Conservation (phyloP, 1,139 yeast genomes). For the Pichia sp. region DNA sequence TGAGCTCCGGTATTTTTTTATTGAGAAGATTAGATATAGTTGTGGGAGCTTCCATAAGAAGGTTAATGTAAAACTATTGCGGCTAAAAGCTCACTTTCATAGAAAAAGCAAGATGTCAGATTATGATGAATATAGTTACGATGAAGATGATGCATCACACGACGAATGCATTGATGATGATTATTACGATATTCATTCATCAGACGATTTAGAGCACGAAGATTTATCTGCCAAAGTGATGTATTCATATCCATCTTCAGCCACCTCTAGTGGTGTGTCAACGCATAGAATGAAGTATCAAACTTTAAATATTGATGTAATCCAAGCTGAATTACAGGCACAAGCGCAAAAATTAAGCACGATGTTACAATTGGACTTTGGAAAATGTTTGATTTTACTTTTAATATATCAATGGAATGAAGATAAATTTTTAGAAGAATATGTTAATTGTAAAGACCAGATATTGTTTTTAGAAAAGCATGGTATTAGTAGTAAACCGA, state of each 20-base stretch:
- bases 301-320: slow-evolving; percentile 23
- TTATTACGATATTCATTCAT: slow-evolving; percentile 2
- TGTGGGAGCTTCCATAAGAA: no score
- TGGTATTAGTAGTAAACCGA: slow-evolving; percentile 34
- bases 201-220: slow-evolving; percentile 10
- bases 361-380: slow-evolving; percentile 25
- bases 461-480: slow-evolving; percentile 34
- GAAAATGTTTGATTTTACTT: slow-evolving; percentile 39
- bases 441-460: slow-evolving; percentile 44
- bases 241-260: slow-evolving; percentile 19
- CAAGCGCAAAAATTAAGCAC: slow-evolving; percentile 20
- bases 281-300: slow-evolving; percentile 28
- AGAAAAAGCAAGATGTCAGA: not conserved
- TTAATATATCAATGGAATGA: slow-evolving; percentile 67
- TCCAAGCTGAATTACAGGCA: slow-evolving; percentile 20
- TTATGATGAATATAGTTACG: slow-evolving; percentile 6
- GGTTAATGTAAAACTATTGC: no score
- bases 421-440: slow-evolving; percentile 63
- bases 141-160: slow-evolving; percentile 8
- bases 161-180: slow-evolving; percentile 3
- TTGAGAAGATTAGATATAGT: no score
- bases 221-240: slow-evolving; percentile 8
- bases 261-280: slow-evolving; percentile 20
- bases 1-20: no score
- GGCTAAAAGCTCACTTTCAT: not conserved